Conservation (phyloP, 345 rosid species). For the Lagerstroemia speciosa region DNA sequence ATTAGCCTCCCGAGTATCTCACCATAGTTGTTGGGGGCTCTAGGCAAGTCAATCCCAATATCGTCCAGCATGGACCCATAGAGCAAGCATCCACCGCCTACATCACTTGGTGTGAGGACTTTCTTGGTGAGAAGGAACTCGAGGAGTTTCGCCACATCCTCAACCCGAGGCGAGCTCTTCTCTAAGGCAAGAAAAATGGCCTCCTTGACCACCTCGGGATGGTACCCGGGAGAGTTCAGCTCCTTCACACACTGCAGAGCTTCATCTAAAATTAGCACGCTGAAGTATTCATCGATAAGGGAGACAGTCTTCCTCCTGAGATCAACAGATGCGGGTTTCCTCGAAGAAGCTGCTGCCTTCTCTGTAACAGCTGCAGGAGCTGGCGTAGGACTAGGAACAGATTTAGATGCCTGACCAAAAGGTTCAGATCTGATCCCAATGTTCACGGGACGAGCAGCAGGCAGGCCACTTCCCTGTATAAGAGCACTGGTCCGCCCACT, state of each 20-base stretch:
- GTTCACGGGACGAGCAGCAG: conserved; percentile 2
- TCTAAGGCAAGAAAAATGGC: conserved; percentile 66
- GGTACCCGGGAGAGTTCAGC: conserved; percentile 50
- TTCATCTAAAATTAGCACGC: conserved; percentile 44
- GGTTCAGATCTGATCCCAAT: too few species aligned
- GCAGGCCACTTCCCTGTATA: conserved; percentile 45
- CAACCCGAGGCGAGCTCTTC: conserved; percentile 54
- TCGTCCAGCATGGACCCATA: conserved; percentile 72
- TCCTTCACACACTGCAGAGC: conserved; percentile 72
- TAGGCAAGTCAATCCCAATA: conserved; percentile 72
- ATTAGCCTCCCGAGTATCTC: conserved; percentile 61
- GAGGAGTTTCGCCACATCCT: conserved; percentile 39
- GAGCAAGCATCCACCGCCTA: conserved; percentile 56
- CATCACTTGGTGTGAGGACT: conserved; percentile 36
- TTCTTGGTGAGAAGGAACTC: conserved; percentile 39
- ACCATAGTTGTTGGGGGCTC: conserved; percentile 70
- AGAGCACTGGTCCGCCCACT: conserved; percentile 62
- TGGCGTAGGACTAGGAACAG: too few species aligned
- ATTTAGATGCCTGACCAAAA: too few species aligned
- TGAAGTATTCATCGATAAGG: conserved; percentile 69
- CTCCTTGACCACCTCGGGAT: conserved; percentile 74
- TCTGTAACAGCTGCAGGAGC: conserved; percentile 6
- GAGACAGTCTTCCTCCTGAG: conserved; percentile 57
- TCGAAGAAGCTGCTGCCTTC: conserved; percentile 26
- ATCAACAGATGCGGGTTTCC: conserved; percentile 25